Percentiles rank a stretch among this genome's conserved stretches.
phyloP scores from a whole-genome alignment of 2,329 filamentous ascomycete species.

The Pseudovirgaria hyperparasitica region DNA sequence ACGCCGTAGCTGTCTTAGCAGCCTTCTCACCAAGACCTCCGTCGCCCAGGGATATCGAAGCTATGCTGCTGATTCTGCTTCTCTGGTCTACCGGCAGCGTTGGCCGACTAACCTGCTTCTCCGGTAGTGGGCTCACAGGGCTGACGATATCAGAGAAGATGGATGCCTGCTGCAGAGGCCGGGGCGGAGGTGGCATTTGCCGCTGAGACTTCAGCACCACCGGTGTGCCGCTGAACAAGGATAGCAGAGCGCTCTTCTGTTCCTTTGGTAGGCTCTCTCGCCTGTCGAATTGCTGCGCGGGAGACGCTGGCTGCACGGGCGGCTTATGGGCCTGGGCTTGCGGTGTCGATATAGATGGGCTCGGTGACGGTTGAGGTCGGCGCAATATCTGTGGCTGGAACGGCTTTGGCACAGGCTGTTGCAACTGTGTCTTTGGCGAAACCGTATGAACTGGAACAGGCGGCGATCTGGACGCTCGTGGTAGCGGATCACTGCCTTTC shows the following conservation, averaged over 20 bases:
- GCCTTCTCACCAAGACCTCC: constrained; percentile 3
- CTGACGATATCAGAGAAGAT: constrained; percentile 20
- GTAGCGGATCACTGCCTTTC: not conserved
- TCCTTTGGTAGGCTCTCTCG: constrained; percentile 16
- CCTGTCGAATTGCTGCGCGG: constrained; percentile 10
- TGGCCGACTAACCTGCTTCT: constrained; percentile 16
- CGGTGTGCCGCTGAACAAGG: constrained; percentile 17
- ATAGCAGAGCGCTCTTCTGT: constrained; percentile 22
- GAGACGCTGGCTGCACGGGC: constrained; percentile 6
- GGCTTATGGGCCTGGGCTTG: constrained; percentile 2
- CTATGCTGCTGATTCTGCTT: constrained; percentile 22
- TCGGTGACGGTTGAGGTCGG: constrained; percentile 14
- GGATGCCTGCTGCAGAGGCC: not conserved
- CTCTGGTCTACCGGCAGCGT: constrained; percentile 10
- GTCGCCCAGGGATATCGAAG: constrained; percentile 7
- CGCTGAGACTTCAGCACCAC: constrained; percentile 5
- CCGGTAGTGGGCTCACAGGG: constrained; percentile 23
- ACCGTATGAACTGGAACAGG: constrained; percentile 2
- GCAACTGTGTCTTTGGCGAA: constrained; percentile 1
- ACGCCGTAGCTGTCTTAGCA: constrained; percentile 3
- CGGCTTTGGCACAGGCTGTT: not conserved
- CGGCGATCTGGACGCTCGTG: constrained; percentile 1
- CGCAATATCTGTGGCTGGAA: constrained; percentile 25
- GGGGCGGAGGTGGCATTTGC: constrained; percentile 3
- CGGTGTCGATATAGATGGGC: not conserved